phyloP scores from a whole-genome alignment of 2,329 filamentous ascomycete genomes.

The Aspergillus terreus region DNA sequence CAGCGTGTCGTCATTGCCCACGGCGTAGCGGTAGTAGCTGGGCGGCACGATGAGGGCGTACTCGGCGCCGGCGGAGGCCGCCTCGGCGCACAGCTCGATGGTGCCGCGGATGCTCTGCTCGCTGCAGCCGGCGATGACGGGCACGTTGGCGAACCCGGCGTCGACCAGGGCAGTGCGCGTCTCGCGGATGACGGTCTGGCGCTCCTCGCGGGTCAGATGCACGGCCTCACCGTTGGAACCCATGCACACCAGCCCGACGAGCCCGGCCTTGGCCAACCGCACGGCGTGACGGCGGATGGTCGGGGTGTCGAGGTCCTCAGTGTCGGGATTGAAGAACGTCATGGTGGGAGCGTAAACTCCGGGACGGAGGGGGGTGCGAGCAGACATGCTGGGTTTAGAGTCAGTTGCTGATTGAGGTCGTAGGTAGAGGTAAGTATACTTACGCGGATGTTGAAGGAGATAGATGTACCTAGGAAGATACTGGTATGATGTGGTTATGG shows the following conservation, averaged over 20 bases:
- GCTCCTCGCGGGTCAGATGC: conserved; percentile 76
- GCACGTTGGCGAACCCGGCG: conserved; percentile 70
- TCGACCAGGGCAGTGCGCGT: conserved; percentile 79
- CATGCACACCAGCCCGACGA: conserved; percentile 80
- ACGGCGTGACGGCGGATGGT: conserved; percentile 77
- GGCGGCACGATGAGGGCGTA: conserved; percentile 77
- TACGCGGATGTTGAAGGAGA: no score
- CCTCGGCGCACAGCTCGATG: conserved; percentile 68
- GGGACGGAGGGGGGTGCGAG: conserved; percentile 63
- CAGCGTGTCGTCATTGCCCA: conserved; percentile 67
- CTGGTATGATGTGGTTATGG: no score
- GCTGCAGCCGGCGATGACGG: conserved; percentile 77
- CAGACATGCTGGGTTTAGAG: conserved; percentile 17
- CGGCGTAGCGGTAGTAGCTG: conserved; percentile 75
- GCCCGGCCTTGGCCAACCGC: conserved; percentile 70
- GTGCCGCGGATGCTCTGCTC: conserved; percentile 79
- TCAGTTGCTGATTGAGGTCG: not conserved
- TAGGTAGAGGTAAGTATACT: not conserved
- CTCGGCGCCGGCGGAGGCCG: conserved; percentile 67
- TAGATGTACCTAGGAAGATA: no score
- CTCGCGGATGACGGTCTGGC: conserved; percentile 68
- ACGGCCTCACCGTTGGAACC: conserved; percentile 89
- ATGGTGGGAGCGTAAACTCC: conserved; percentile 87
- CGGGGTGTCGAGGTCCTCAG: conserved; percentile 78
- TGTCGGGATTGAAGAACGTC: conserved; percentile 83